These are phyloP conservation scores for Gastrolobium bilobum DNA, from an alignment of 306 rosid genomes.

Conservation along the genomic window DNA sequence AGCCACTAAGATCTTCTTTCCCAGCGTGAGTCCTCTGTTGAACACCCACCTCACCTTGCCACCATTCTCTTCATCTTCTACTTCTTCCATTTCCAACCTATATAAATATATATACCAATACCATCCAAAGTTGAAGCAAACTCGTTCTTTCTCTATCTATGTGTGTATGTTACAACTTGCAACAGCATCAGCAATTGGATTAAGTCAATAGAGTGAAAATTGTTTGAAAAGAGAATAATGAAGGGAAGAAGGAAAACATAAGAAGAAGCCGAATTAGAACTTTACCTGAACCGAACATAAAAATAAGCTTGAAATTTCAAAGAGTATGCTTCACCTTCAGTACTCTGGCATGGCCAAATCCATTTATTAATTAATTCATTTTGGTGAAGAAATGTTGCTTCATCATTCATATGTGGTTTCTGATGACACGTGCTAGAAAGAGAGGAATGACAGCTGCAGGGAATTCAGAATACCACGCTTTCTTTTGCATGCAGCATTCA, in stretches of 20 bases:
- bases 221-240: background rate
- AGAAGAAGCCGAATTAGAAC: background rate
- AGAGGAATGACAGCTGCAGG: constrained; percentile 27
- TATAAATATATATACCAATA: background rate
- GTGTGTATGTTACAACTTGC: background rate
- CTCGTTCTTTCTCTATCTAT: constrained; percentile 21
- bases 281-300: constrained; percentile 37
- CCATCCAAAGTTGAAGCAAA: constrained; percentile 8
- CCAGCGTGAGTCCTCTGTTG: constrained; percentile 55
- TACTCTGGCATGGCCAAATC: background rate
- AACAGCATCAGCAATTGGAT: background rate
- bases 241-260: background rate
- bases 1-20: constrained; percentile 67
- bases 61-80: constrained; percentile 53
- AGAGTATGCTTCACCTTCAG: constrained; percentile 13
- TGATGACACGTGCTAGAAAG: constrained; percentile 33
- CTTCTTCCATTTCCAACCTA: constrained; percentile 72
- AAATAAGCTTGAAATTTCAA: constrained; percentile 4
- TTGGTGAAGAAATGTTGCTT: background rate
- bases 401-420: constrained; percentile 19
- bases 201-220: background rate
- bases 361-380: background rate
- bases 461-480: constrained; percentile 2
- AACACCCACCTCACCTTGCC: constrained; percentile 53
- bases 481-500: constrained; percentile 37